These are phyloP conservation scores for Alternaria atra DNA, from an alignment of 2,329 filamentous ascomycete species.

Conservation along the genomic window DNA sequence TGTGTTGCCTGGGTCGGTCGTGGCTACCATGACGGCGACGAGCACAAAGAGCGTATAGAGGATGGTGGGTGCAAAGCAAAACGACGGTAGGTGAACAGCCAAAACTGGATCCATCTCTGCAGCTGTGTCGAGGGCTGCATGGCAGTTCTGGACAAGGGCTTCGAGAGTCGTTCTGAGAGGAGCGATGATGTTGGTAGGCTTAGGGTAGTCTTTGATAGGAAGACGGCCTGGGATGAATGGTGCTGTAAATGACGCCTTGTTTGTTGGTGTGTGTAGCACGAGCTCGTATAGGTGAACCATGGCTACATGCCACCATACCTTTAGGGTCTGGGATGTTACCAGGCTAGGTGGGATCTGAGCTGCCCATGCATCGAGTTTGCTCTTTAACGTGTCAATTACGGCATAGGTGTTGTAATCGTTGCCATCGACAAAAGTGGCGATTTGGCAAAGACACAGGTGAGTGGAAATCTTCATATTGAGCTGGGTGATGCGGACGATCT, in stretches of 20 bases:
- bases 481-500: conserved; percentile 34
- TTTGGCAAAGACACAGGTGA: conserved; percentile 30
- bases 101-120: conserved; percentile 34
- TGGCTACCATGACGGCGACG: conserved; percentile 32
- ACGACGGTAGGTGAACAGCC: conserved; percentile 32
- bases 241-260: conserved; percentile 36
- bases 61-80: conserved; percentile 36
- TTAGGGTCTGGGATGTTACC: conserved; percentile 30
- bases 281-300: conserved; percentile 36
- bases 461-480: conserved; percentile 34
- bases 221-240: conserved; percentile 39
- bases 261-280: conserved; percentile 37
- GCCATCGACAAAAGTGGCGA: conserved; percentile 27
- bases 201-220: conserved; percentile 37
- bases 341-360: conserved; percentile 32
- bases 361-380: conserved; percentile 35
- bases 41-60: conserved; percentile 38
- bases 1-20: conserved; percentile 35
- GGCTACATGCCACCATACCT: conserved; percentile 36
- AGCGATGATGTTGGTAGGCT: conserved; percentile 27
- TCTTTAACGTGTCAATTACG: conserved; percentile 25
- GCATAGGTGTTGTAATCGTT: conserved; percentile 32
- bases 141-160: conserved; percentile 32
- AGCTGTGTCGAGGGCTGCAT: conserved; percentile 32
- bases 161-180: conserved; percentile 27